Percentiles rank a stretch among this genome's conserved stretches.
Conservation (phyloP, 164 flowering plant species). For the Platanus orientalis region DNA sequence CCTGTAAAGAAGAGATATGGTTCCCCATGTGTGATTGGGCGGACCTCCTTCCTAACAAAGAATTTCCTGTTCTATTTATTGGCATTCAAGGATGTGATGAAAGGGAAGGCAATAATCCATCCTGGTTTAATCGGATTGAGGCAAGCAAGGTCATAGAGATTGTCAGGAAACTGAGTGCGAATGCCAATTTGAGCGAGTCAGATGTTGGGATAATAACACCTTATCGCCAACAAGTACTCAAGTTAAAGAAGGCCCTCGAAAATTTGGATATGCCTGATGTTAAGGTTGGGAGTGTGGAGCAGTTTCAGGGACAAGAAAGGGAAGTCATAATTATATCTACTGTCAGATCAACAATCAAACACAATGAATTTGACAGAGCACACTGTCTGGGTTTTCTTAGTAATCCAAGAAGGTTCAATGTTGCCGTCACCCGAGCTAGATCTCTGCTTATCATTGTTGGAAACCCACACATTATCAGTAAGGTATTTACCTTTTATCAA, state of each 20-base stretch:
- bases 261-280: slow-evolving; percentile 36
- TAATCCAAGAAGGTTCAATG: slow-evolving; percentile 94
- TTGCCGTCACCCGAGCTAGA: slow-evolving; percentile 85
- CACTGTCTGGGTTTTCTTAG: slow-evolving; percentile 82
- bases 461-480: slow-evolving; percentile 81
- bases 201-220: slow-evolving; percentile 95
- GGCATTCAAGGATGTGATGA: slow-evolving; percentile 96
- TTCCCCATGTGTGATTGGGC: slow-evolving; percentile 19
- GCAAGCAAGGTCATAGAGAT: slow-evolving; percentile 80
- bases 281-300: slow-evolving; percentile 98
- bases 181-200: slow-evolving; percentile 30
- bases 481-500: slow-evolving; percentile 40
- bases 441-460: slow-evolving; percentile 77
- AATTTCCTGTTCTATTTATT: slow-evolving; percentile 70
- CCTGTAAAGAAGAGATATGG: slow-evolving; percentile 50
- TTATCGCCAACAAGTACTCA: slow-evolving; percentile 82
- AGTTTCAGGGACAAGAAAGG: slow-evolving; percentile 93
- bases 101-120: slow-evolving; percentile 93
- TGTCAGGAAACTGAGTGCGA: slow-evolving; percentile 35
- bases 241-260: slow-evolving; percentile 66
- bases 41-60: slow-evolving; percentile 55
- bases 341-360: slow-evolving; percentile 85
- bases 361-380: slow-evolving; percentile 69
- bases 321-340: slow-evolving; percentile 83
- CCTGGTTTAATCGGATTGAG: slow-evolving; percentile 95